Percentiles rank a stretch among this genome's conserved stretches.
Conservation (phyloP, 192 early-diverging fungal genomes). For the Coemansia sp. region DNA sequence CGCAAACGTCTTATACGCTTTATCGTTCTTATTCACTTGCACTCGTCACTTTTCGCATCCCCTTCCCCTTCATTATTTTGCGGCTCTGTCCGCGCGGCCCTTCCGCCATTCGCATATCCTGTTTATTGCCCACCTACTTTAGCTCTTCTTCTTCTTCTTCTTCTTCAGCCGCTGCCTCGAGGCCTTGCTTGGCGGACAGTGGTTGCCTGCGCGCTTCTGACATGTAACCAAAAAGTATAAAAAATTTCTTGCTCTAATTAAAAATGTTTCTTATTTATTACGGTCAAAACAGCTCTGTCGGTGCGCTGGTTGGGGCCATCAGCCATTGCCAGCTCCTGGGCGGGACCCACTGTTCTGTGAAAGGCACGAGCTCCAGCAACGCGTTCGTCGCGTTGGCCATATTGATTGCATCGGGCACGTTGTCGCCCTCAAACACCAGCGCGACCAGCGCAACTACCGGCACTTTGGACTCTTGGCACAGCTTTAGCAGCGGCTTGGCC, state of each 20-base stretch:
- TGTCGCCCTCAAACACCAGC: slow-evolving; percentile 74
- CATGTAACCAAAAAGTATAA: too few relatives aligned
- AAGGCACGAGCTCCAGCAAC: slow-evolving; percentile 16
- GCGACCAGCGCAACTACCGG: slow-evolving; percentile 51
- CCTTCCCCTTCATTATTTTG: too few relatives aligned
- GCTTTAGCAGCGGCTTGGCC: slow-evolving; percentile 52
- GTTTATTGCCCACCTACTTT: too few relatives aligned
- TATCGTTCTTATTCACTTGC: not conserved
- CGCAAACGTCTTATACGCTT: not conserved
- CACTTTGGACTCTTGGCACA: slow-evolving; percentile 39
- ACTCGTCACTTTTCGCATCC: slow-evolving; percentile 2
- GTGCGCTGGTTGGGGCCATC: slow-evolving; percentile 23
- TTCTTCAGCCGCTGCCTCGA: too few relatives aligned
- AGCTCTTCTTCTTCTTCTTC: too few relatives aligned
- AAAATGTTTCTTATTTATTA: slow-evolving; percentile 1
- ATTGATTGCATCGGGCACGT: slow-evolving; percentile 62
- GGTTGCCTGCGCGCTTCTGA: too few relatives aligned
- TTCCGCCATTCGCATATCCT: not conserved
- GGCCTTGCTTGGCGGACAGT: too few relatives aligned
- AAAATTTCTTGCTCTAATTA: slow-evolving; percentile 1
- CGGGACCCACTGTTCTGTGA: slow-evolving; percentile 19
- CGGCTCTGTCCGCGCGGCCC: too few relatives aligned
- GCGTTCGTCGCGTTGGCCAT: slow-evolving; percentile 54
- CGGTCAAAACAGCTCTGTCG: slow-evolving; percentile 21
- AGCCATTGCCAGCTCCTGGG: slow-evolving; percentile 47